Percentiles rank a stretch among this genome's conserved stretches.
Conservation (phyloP, 768 basidiomycete species). For the Amanita brunnescens region DNA sequence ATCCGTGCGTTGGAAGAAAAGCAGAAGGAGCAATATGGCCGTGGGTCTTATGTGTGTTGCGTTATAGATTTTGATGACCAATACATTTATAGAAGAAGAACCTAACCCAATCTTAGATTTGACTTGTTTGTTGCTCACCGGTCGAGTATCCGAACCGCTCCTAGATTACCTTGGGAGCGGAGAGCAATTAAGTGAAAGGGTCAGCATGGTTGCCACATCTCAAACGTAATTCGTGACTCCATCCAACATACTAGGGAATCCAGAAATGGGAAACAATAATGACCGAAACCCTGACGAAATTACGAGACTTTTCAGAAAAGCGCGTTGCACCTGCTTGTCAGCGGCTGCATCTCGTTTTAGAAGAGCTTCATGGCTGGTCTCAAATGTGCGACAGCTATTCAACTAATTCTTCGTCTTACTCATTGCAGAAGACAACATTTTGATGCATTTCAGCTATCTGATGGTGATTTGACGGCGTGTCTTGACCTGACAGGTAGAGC, state of each 20-base stretch:
- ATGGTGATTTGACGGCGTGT: constrained; percentile 42
- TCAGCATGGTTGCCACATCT: constrained; percentile 21
- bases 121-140: constrained; percentile 61
- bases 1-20: constrained; percentile 52
- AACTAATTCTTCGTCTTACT: constrained; percentile 1
- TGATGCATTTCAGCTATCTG: constrained; percentile 42
- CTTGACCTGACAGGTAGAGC: constrained; percentile 45
- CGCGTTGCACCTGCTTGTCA: constrained; percentile 68
- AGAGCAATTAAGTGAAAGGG: constrained; percentile 78
- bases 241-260: constrained; percentile 41
- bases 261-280: constrained; percentile 79
- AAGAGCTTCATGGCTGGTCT: constrained; percentile 77
- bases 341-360: constrained; percentile 63
- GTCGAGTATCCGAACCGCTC: constrained; percentile 62
- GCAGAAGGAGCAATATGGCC: constrained; percentile 57
- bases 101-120: constrained; percentile 64
- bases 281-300: constrained; percentile 56
- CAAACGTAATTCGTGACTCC: constrained; percentile 6
- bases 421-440: constrained; percentile 44
- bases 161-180: constrained; percentile 68
- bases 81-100: constrained; percentile 38
- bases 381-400: constrained; percentile 39
- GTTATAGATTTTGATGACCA: constrained; percentile 7
- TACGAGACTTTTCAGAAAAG: constrained; percentile 68
- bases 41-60: constrained; percentile 29